Evolutionary conservation across 352 stramenopile genomes (phyloP), one percentile per base, ranked within the genome.

Genomic region (Achlya hypogyna): DNA sequence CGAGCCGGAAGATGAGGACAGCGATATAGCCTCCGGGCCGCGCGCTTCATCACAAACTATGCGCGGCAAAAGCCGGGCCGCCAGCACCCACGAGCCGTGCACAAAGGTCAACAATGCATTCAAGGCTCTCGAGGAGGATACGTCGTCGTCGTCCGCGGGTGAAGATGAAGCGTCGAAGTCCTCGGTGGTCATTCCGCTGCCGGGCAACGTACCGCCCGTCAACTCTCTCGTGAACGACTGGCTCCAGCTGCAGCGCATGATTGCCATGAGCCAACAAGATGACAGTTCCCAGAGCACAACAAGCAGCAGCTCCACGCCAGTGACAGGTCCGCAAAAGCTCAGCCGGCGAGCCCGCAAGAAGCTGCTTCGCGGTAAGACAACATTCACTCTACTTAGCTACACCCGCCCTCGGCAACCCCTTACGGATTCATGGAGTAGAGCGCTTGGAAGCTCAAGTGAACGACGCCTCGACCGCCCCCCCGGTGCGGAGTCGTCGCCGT

Each of bases 61-160:
- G 2, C 18, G 60, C 14, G 20, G 34, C 28, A 54, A 45, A 16
- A 12, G 1, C 10, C 35, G 12, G 16, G 29, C 42, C 5, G 10
- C 58, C 2, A 32, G 16, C 18, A 43, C 10, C 8, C 32, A 51
- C 20, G 29, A 5, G 23, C 23, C 20, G 35, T 22, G n/a, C 10
- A n/a, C 32, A 16, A 8, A 14, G 29, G 18, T 29, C 0, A 65
- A 14, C 34, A 65, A 65, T 22, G 29, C 23, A 23, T 67, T 59
- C 60, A 47, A 58, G 20, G 20, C 18, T 12, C 60, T 67, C 51
- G 47, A 67, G 3, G 29, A 67, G 16, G 31, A 56, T n/a, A 56
- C 49, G 25, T 38, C 54, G 22, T 63, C 54, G n/a, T 27, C 54
- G 23, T 63, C 54, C 2, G 34, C 27, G 22, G 22, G 32, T 45